Conservation (phyloP, 2,329 filamentous ascomycete species). For the Tolypocladium ophioglossoides region DNA sequence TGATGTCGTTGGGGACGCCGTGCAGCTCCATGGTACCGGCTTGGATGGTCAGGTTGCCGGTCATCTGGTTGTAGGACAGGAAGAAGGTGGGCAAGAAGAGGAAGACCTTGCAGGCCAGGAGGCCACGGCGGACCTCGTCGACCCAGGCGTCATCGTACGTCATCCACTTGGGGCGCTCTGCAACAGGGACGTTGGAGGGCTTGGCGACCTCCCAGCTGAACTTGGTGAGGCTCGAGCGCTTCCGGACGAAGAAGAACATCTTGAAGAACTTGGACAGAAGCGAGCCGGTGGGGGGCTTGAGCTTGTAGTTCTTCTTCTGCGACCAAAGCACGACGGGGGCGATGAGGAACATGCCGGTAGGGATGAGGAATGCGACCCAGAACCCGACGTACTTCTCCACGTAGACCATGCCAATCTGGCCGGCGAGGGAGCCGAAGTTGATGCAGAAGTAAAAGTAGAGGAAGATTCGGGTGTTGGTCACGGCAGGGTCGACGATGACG, state of each 20-base stretch:
- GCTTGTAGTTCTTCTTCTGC: constrained; percentile 50
- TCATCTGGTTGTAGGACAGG: constrained; percentile 49
- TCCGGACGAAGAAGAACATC: constrained; percentile 50
- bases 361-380: constrained; percentile 60
- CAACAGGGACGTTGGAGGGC: constrained; percentile 49
- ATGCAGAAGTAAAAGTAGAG: constrained; percentile 49
- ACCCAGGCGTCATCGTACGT: constrained; percentile 78
- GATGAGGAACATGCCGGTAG: constrained; percentile 52
- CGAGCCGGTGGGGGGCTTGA: constrained; percentile 59
- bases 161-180: constrained; percentile 59
- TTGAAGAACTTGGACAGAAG: constrained; percentile 57
- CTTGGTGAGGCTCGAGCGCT: constrained; percentile 54
- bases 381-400: constrained; percentile 68
- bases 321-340: constrained; percentile 52
- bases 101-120: constrained; percentile 61
- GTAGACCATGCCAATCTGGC: constrained; percentile 55
- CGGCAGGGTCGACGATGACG: constrained; percentile 59
- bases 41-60: constrained; percentile 51
- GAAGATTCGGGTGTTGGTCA: constrained; percentile 59
- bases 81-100: constrained; percentile 57
- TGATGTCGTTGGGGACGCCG: constrained; percentile 67
- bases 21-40: constrained; percentile 55
- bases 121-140: constrained; percentile 62
- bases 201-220: constrained; percentile 59
- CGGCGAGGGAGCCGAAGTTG: constrained; percentile 51